Evolutionary conservation across 768 basidiomycete genomes (phyloP).

Genomic region (Trametes meyenii): DNA sequence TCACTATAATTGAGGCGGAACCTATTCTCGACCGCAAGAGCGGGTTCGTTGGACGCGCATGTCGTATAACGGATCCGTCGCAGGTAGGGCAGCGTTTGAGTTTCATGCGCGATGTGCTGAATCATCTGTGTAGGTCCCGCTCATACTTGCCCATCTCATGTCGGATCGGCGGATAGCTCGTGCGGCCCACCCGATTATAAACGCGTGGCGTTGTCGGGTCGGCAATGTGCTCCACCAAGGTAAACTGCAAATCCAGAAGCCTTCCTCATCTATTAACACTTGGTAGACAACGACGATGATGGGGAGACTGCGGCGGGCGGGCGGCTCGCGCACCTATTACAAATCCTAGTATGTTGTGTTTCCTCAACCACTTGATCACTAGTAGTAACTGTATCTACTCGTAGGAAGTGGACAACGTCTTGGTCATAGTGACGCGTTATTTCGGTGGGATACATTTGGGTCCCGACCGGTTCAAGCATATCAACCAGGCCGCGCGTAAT

Average conservation of each 20-base stretch:
- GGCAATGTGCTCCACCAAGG: constrained; percentile 75
- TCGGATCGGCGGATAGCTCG: constrained; percentile 73
- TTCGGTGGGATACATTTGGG: constrained; percentile 93
- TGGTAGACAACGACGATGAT: constrained; percentile 89
- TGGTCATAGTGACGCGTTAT: constrained; percentile 92
- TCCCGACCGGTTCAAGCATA: constrained; percentile 88
- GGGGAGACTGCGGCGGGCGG: constrained; percentile 93
- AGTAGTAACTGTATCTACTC: neutral
- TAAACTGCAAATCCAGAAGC: constrained; percentile 29
- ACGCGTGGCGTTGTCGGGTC: constrained; percentile 80
- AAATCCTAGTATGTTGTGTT: constrained; percentile 68
- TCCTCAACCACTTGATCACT: neutral
- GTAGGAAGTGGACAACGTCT: constrained; percentile 79
- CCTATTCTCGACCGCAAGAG: constrained; percentile 88
- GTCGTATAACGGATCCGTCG: constrained; percentile 73
- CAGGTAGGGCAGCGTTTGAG: constrained; percentile 51
- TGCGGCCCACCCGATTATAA: constrained; percentile 78
- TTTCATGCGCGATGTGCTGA: neutral
- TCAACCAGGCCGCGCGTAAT: constrained; percentile 93
- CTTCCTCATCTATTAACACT: neutral
- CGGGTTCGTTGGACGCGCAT: constrained; percentile 84
- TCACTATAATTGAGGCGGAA: constrained; percentile 72
- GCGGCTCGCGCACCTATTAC: constrained; percentile 86
- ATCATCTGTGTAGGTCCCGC: constrained; percentile 54
- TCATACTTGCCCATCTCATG: constrained; percentile 66